Base-by-base conservation (phyloP, 129 eudicot genomes). In the Silybum marianum region DNA sequence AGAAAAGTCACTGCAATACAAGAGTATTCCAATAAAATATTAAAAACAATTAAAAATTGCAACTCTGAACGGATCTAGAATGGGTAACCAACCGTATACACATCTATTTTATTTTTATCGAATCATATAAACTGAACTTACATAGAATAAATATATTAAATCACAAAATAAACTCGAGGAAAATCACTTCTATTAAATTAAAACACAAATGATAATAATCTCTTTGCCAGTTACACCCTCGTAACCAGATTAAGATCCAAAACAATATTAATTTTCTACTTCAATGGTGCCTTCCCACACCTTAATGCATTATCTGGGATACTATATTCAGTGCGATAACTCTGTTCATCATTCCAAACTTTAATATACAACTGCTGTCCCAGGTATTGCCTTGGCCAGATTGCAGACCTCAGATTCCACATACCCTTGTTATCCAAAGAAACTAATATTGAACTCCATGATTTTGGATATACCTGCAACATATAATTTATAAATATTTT, bases 341-440 rank as follows among this genome's bases (percentile, higher is more conserved):
- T 93, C 8, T n/a, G 48, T 75, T 86, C 91, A 51, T 86, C 60
- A 46, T 91, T 88, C 89, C 85, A 91, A 7, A 93, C 95, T 71
- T 88, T 84, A 18, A 88, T 4, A 82, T 93, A 93, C 69, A 91
- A 30, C 72, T 93, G 84, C 65, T 93, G 98, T 22, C 98, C 98
- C 19, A 93, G 42, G 77, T 91, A 90, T 60, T 86, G 79, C 85
- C 98, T 91, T 62, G 89, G 87, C 98, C 98, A 93, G 3, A 73
- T 89, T 81, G 94, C 89, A 74, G 98, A 93, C 80, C 98, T 87
- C 68, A 93, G 74, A 60, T 93, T 93, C 98, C 98, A 93, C 89
- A 93, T 91, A 0, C 98, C 98, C 82, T 93, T 88, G 81, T 93
- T 93, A 88, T 93, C 97, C 89, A 93, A 46, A 1, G 98, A 91